A percentile compares a stretch with the other conserved stretches of the same genome.
Evolutionary conservation across 164 flowering plant species (phyloP).

Genomic region (Magnolia officinalis): DNA sequence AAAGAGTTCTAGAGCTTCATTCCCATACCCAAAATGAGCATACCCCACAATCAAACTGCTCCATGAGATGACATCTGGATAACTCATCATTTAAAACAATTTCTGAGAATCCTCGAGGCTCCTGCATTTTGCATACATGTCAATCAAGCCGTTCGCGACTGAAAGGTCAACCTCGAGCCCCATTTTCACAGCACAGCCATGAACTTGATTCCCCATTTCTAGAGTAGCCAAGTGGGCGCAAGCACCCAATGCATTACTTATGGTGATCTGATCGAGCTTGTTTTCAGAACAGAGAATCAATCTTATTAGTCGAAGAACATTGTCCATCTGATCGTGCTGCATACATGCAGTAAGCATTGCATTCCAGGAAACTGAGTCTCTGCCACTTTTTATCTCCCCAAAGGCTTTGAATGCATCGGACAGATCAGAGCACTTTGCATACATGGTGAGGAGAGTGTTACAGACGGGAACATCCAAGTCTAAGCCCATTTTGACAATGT

Average conservation of each 20-base stretch:
- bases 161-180: conserved; percentile 37
- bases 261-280: conserved; percentile 46
- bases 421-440: conserved; percentile 44
- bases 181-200: conserved; percentile 35
- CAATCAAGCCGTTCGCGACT: conserved; percentile 49
- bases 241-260: conserved; percentile 37
- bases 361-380: conserved; percentile 67
- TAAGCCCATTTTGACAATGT: conserved; percentile 40
- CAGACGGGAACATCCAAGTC: conserved; percentile 33
- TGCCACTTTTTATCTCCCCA: conserved; percentile 27
- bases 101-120: conserved; percentile 35
- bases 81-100: conserved; percentile 38
- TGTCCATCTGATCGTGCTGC: conserved; percentile 38
- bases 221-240: conserved; percentile 48
- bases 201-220: conserved; percentile 49
- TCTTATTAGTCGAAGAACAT: conserved; percentile 40
- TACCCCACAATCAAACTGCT: conserved; percentile 60
- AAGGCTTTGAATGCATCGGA: conserved; percentile 39
- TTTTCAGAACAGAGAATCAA: conserved; percentile 34
- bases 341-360: conserved; percentile 54
- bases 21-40: conserved; percentile 54
- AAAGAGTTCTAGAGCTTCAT: conserved; percentile 53
- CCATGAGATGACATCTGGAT: conserved; percentile 65
- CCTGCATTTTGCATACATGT: conserved; percentile 68
- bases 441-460: conserved; percentile 63